Evolutionary conservation across 257 asterid genomes (phyloP).

Genomic region (Haberlea rhodopensis): DNA sequence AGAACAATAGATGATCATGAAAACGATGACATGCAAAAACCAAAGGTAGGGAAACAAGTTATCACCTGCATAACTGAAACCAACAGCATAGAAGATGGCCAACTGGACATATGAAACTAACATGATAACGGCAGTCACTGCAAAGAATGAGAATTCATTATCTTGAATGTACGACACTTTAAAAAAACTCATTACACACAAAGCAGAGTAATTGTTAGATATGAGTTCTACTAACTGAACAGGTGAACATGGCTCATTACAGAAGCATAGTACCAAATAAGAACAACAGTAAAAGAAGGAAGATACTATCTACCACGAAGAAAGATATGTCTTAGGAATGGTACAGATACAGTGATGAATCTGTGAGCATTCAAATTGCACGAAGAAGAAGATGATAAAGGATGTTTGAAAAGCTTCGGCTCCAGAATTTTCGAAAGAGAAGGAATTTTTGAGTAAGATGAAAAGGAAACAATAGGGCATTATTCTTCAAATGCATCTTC

Average conservation of each 20-base stretch:
- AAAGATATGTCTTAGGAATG: neutral
- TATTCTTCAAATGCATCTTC: too few species aligned
- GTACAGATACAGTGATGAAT: neutral
- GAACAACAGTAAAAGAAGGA: neutral
- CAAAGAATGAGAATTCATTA: constrained; percentile 32
- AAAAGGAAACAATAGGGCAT: too few species aligned
- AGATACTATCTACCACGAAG: neutral
- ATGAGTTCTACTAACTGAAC: neutral
- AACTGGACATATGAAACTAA: constrained; percentile 62
- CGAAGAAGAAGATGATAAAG: neutral
- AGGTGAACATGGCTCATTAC: neutral
- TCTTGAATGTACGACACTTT: constrained; percentile 2
- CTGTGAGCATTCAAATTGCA: neutral
- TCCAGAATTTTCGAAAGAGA: too few species aligned
- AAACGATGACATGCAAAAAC: neutral
- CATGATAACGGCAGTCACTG: constrained; percentile 72
- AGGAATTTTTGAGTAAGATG: too few species aligned
- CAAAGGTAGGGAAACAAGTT: neutral
- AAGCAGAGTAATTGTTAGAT: neutral
- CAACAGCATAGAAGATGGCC: constrained; percentile 60
- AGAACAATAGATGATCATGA: constrained; percentile 13
- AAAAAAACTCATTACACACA: neutral
- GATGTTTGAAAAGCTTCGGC: neutral
- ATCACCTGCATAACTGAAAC: constrained; percentile 77
- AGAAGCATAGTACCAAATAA: neutral